These are phyloP conservation scores for Eucalyptus curtisii DNA, from an alignment of 345 rosid species.

Conservation along the genomic window DNA sequence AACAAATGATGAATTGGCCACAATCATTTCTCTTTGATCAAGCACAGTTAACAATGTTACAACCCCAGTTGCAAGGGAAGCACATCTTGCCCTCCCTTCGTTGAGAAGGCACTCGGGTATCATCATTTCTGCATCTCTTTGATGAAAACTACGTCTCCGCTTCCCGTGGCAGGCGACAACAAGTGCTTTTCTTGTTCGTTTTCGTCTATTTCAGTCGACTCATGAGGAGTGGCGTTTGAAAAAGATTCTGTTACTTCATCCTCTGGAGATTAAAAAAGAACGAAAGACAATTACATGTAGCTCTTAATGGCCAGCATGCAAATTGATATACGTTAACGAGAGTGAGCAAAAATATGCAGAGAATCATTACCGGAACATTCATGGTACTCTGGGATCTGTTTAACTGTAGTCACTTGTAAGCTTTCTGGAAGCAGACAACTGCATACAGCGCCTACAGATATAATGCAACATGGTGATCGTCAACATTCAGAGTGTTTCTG, in stretches of 20 bases:
- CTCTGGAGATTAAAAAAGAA: conserved; percentile 1
- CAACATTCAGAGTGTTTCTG: background rate
- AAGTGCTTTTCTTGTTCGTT: conserved; percentile 40
- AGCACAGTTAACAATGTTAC: background rate
- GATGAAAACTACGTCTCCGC: conserved; percentile 35
- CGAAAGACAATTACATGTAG: background rate
- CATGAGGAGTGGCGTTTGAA: conserved; percentile 16
- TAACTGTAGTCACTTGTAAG: conserved; percentile 61
- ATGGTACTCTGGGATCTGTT: conserved; percentile 50
- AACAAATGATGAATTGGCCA: background rate
- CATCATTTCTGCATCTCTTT: conserved; percentile 16
- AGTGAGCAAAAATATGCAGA: background rate
- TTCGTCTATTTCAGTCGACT: conserved; percentile 31
- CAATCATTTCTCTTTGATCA: background rate
- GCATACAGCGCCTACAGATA: conserved; percentile 34
- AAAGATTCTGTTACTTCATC: conserved; percentile 42
- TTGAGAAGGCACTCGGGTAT: background rate
- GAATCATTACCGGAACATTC: conserved; percentile 24
- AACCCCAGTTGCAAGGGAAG: background rate
- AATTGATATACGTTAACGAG: background rate
- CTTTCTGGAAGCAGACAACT: conserved; percentile 77
- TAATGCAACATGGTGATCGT: background rate
- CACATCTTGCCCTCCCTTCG: background rate
- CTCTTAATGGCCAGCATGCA: background rate
- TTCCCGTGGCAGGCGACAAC: conserved; percentile 14